Evolutionary conservation across 345 rosid genomes (phyloP), one percentile per base, ranked within the genome.

Genomic region (Eucalyptus regnans): DNA sequence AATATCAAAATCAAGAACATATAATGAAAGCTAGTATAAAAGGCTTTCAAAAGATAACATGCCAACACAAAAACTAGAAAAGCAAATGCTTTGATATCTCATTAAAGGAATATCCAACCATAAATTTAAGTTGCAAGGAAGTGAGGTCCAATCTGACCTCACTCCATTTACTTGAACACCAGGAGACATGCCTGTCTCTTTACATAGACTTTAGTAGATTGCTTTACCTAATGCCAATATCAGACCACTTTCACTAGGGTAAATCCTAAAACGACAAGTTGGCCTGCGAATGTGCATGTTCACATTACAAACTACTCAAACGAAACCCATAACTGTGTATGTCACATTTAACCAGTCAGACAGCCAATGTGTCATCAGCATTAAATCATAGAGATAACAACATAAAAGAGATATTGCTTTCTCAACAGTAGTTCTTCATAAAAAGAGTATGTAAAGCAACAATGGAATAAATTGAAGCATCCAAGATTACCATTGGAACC

Each of bases 401-500:
- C 83, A 76, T 10, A 76, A 37, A 37, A 76, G 27, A 41, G 27
- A 71, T 71, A 76, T 20, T 41, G 83, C 83, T 41, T 76, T 76
- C 48, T 76, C 48, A 41, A 41, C 83, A 37, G 27, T 76, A 76
- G 25, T 3, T 71, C 48, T 41, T 76, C 83, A 76, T 41, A 56
- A 86, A 62, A 79, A 44, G 22, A 29, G 83, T 15, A 62, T 44
- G 54, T 49, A 58, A n/a, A 86, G 51, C 37, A 49, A 12, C 17
- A 27, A 49, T 43, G 49, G 50, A 66, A 14, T n/a, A 85, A 16
- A 86, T 33, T 41, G 43, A 71, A 76, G 79, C 33, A 87, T 87
- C 25, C 51, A 90, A 89, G 92, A 95, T 94, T 89, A 97, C 99
- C 97, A 97, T 96, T 86, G 99, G 99, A 88, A 97, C 99, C 60